A percentile compares a stretch with the other conserved stretches of the same genome.
Conservation (phyloP, 805 yeast genomes). For the Ascoidea tarda region DNA sequence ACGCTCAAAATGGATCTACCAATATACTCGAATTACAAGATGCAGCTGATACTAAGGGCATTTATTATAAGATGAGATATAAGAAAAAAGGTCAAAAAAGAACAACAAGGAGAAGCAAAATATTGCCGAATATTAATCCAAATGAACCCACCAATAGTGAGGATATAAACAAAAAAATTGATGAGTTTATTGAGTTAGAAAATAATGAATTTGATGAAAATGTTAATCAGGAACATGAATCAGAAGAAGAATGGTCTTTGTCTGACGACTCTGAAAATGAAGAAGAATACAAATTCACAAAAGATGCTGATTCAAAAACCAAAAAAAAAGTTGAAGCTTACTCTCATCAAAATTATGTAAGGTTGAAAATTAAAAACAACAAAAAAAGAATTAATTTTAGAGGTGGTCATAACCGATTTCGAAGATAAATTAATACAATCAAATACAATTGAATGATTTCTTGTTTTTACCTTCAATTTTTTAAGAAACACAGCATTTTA, state of each 20-base stretch:
- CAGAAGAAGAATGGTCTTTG: conserved; percentile 8
- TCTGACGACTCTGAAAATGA: conserved; percentile 12
- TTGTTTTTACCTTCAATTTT: too few relatives aligned
- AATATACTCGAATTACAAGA: not conserved
- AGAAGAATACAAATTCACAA: conserved; percentile 8
- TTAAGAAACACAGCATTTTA: too few relatives aligned
- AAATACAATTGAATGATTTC: too few relatives aligned
- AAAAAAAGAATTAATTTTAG: not conserved
- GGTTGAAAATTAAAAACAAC: conserved; percentile 4
- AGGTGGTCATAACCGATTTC: not conserved
- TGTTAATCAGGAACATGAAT: conserved; percentile 12
- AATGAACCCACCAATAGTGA: conserved; percentile 11
- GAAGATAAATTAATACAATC: too few relatives aligned
- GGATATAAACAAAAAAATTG: not conserved
- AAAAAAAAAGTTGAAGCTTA: not conserved
- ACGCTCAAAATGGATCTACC: too few relatives aligned
- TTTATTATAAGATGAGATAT: conserved; percentile 14
- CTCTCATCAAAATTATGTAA: not conserved
- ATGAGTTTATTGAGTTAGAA: conserved; percentile 1
- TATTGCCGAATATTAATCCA: not conserved
- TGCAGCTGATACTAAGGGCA: not conserved
- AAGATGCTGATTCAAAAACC: conserved; percentile 2
- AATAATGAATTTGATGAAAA: conserved; percentile 11
- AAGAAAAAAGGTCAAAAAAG: conserved; percentile 22
- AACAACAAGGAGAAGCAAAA: conserved; percentile 13